A percentile compares a stretch with the other conserved stretches of the same genome.
Conservation (phyloP, 2,329 filamentous ascomycete genomes). For the Magnaporthiopsis poae region DNA sequence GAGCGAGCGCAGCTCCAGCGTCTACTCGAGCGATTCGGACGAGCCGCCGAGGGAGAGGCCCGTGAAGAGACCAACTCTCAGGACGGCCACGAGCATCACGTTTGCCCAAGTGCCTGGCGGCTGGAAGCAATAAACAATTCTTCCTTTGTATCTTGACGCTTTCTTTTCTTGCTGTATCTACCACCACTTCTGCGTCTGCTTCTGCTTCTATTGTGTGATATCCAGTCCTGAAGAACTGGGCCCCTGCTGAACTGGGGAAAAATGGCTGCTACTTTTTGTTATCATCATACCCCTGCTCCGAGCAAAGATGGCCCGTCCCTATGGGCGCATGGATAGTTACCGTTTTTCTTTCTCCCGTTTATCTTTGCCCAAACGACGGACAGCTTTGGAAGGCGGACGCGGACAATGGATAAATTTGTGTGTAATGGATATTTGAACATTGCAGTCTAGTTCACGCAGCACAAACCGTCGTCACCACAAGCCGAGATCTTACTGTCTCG, state of each 20-base stretch:
- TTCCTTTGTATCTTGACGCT: background rate
- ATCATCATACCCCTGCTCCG: background rate
- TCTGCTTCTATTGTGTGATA: too few species aligned
- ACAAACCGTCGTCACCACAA: too few species aligned
- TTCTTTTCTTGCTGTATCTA: background rate
- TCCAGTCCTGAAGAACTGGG: too few species aligned
- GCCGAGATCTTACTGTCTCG: too few species aligned
- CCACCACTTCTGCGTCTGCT: background rate
- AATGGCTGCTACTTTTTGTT: too few species aligned
- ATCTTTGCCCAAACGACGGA: background rate
- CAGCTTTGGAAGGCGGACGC: background rate
- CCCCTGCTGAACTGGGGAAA: too few species aligned
- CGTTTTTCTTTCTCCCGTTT: background rate
- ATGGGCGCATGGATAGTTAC: background rate
- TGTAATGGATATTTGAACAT: background rate
- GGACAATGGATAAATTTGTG: background rate
- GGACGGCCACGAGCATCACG: background rate
- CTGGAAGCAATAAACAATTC: background rate
- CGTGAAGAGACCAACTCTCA: background rate
- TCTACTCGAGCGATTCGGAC: conserved; percentile 7
- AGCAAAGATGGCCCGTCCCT: background rate
- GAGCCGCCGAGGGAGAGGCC: background rate
- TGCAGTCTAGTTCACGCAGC: background rate
- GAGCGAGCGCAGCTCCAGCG: conserved; percentile 2
- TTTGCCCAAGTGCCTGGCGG: background rate